Conservation (phyloP, 2,329 filamentous ascomycete species). For the Cladosporium sp. region DNA sequence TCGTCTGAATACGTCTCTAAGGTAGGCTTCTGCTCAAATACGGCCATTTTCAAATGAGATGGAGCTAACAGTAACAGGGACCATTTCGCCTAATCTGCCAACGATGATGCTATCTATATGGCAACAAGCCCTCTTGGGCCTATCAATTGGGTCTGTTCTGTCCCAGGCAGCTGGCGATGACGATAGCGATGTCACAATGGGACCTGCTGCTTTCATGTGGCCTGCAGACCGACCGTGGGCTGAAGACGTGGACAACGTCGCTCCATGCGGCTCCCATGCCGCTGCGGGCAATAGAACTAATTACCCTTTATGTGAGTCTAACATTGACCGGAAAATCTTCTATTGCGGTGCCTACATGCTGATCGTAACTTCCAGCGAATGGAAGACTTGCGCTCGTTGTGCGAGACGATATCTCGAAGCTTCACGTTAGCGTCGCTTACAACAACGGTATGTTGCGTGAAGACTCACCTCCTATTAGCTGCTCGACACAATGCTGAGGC, state of each 20-base stretch:
- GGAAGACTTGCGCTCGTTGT: slow-evolving; percentile 53
- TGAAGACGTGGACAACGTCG: slow-evolving; percentile 50
- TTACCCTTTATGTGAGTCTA: slow-evolving; percentile 50
- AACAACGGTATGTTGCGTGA: slow-evolving; percentile 38
- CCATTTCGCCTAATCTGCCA: not conserved
- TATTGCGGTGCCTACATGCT: not conserved
- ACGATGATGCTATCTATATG: not conserved
- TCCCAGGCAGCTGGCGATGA: slow-evolving; percentile 2
- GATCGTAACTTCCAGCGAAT: slow-evolving; percentile 37
- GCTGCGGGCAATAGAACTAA: slow-evolving; percentile 47
- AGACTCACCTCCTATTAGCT: not conserved
- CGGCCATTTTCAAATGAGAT: not conserved
- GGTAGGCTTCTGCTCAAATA: too few species aligned
- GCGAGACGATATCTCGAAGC: slow-evolving; percentile 53
- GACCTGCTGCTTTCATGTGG: slow-evolving; percentile 47
- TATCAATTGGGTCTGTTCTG: too few species aligned
- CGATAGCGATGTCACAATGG: slow-evolving; percentile 10
- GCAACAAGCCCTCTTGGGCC: not conserved
- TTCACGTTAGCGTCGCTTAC: slow-evolving; percentile 53
- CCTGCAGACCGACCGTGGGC: slow-evolving; percentile 54
- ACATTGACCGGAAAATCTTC: not conserved
- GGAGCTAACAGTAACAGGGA: not conserved
- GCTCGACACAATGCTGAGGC: slow-evolving; percentile 28
- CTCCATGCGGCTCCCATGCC: slow-evolving; percentile 53
- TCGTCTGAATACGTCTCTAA: too few species aligned